These are phyloP conservation scores for Hypoxylon perforatum DNA, from an alignment of 495 filamentous ascomycete genomes.

Conservation along the genomic window DNA sequence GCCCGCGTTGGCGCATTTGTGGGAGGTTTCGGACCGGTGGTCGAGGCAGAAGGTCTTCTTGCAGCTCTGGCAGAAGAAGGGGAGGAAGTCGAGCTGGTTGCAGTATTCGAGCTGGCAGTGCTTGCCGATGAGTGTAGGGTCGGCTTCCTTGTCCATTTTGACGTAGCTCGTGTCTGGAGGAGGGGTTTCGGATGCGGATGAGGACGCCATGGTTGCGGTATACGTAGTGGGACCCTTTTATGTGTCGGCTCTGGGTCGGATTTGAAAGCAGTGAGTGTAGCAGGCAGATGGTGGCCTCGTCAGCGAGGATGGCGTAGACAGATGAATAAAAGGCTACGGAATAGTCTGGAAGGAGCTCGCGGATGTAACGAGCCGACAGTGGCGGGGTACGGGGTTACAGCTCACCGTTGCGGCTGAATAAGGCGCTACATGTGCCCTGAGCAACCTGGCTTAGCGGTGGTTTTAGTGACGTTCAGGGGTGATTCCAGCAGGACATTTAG, in stretches of 20 bases:
- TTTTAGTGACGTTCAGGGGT: neutral
- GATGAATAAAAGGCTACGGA: slow-evolving; percentile 43
- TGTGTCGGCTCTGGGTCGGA: slow-evolving; percentile 8
- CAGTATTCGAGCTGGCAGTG: slow-evolving; percentile 94
- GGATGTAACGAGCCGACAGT: slow-evolving; percentile 12
- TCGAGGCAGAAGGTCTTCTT: slow-evolving; percentile 88
- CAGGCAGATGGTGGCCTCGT: slow-evolving; percentile 41
- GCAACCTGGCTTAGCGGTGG: slow-evolving; percentile 6
- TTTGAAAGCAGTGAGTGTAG: neutral
- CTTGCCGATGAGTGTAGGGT: slow-evolving; percentile 84
- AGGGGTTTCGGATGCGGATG: slow-evolving; percentile 39
- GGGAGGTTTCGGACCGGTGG: slow-evolving; percentile 87
- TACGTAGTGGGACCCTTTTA: slow-evolving; percentile 11
- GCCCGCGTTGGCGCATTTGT: slow-evolving; percentile 79
- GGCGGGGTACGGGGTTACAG: slow-evolving; percentile 18
- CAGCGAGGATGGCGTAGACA: slow-evolving; percentile 40
- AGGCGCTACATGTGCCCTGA: neutral
- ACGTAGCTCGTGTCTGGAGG: slow-evolving; percentile 59
- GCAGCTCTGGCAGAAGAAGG: slow-evolving; percentile 93
- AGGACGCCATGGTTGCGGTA: slow-evolving; percentile 45
- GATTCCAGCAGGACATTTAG: neutral
- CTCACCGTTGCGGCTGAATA: slow-evolving; percentile 28
- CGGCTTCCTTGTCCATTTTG: slow-evolving; percentile 69
- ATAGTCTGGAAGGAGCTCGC: slow-evolving; percentile 46
- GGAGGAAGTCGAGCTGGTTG: slow-evolving; percentile 94